A percentile compares a stretch with the other conserved stretches of the same genome.
These are phyloP conservation scores for Saturnispora serradocipensis DNA, from an alignment of 805 yeast species.

Conservation along the genomic window DNA sequence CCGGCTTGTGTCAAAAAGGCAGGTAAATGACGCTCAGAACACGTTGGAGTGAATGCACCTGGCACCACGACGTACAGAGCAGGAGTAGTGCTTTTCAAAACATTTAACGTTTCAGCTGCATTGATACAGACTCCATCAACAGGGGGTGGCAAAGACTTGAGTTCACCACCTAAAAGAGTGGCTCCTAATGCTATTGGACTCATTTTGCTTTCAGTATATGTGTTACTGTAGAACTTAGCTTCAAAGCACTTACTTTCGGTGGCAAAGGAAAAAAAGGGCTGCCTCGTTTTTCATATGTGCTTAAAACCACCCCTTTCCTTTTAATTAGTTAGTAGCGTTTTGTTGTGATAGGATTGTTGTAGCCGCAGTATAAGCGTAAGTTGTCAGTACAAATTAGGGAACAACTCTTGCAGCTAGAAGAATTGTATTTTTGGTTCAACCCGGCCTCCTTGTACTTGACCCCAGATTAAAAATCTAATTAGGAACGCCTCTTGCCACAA, in stretches of 20 bases:
- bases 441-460: not conserved
- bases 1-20: conserved; percentile 26
- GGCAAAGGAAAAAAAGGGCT: not conserved
- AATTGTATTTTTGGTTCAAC: not conserved
- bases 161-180: not conserved
- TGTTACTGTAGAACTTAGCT: not conserved
- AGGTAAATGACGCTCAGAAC: conserved; percentile 38
- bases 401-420: not conserved
- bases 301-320: not conserved
- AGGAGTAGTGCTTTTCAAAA: not conserved
- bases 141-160: conserved; percentile 6
- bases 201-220: not conserved
- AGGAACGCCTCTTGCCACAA: not conserved
- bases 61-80: conserved; percentile 37
- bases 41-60: conserved; percentile 44
- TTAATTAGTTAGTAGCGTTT: not conserved
- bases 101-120: conserved; percentile 5
- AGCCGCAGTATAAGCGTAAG: not conserved
- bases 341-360: not conserved
- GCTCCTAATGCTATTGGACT: not conserved
- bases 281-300: not conserved
- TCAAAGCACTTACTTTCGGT: not conserved
- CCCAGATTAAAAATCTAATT: not conserved
- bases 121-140: conserved; percentile 8
- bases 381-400: not conserved